A percentile compares a stretch with the other conserved stretches of the same genome.
Conservation (phyloP, 2,329 filamentous ascomycete genomes). For the Clonostachys rosea region DNA sequence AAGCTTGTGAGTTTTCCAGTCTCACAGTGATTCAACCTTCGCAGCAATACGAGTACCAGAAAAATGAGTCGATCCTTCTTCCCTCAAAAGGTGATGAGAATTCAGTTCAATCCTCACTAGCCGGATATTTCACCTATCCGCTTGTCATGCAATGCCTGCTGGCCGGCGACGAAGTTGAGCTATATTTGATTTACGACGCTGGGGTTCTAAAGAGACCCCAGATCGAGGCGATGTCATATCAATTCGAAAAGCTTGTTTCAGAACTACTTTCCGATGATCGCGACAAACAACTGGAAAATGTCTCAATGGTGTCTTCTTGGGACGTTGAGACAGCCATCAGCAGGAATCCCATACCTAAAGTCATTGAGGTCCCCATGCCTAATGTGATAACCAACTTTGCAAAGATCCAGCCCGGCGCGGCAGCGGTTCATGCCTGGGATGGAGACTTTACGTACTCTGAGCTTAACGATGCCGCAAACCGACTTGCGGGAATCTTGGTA, state of each 20-base stretch:
- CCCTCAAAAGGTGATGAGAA: not conserved
- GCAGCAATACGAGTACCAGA: not conserved
- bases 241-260: constrained; percentile 5
- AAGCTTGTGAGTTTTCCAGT: not conserved
- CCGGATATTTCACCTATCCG: constrained; percentile 5
- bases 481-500: not conserved
- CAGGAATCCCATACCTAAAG: constrained; percentile 6
- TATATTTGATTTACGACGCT: constrained; percentile 2
- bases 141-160: constrained; percentile 4
- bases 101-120: constrained; percentile 17
- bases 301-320: not conserved
- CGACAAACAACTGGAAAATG: not conserved
- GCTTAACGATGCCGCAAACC: not conserved
- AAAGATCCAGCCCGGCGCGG: not conserved
- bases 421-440: constrained; percentile 19
- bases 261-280: not conserved
- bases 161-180: not conserved
- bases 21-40: not conserved
- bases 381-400: constrained; percentile 14
- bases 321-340: not conserved
- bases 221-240: constrained; percentile 5
- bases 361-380: constrained; percentile 26
- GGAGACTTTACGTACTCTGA: not conserved
- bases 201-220: constrained; percentile 4
- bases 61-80: not conserved